Base-by-base conservation (phyloP, 2,329 filamentous ascomycete species). In the Fusarium secorum region DNA sequence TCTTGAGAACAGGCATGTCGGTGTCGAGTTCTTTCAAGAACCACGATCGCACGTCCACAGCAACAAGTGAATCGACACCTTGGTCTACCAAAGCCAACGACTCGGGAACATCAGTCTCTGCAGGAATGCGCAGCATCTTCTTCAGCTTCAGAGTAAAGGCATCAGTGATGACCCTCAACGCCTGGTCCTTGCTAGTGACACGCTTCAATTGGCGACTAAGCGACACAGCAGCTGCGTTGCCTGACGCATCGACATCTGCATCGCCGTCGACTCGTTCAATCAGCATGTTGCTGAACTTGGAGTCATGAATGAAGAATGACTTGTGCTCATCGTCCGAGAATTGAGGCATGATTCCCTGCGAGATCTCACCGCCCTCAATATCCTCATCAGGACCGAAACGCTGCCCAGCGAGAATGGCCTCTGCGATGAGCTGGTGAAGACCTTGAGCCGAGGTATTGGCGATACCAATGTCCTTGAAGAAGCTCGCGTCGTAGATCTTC, bases 21-120 rank as follows among this genome's bases (percentile, higher is more conserved):
- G 82, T 75, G 0, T 82, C 69, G 0, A 77, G 52, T 18, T 83
- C 77, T 54, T 85, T 85, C 28, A 82, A 52, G 67, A 87, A 86
- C 86, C 86, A 88, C 3, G 82, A 78, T 4, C 85, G 81, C 4
- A 84, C 82, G 78, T 77, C 76, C 1, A 79, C 77, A n/a, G 78
- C 78, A 0, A 79, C 66, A 13, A 81, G 61, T 0, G 78, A 78
- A 55, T 80, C 79, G 11, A 79, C 65, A 2, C 78, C 78, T 5
- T 48, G 52, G 35, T 63, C 57, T 0, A 54, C 48, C n/a, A 26
- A 30, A 17, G 38, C 62, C 13, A 52, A 39, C 3, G 64, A 24
- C 44, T 53, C 51, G 26, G 52, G 52, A 9, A 57, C 51, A 2
- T 45, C 59, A n/a, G 55, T 20, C 26, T 58, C 55, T 9, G 26